These are phyloP conservation scores for Penicillium sp. DNA, from an alignment of 2,329 filamentous ascomycete species.

Conservation along the genomic window DNA sequence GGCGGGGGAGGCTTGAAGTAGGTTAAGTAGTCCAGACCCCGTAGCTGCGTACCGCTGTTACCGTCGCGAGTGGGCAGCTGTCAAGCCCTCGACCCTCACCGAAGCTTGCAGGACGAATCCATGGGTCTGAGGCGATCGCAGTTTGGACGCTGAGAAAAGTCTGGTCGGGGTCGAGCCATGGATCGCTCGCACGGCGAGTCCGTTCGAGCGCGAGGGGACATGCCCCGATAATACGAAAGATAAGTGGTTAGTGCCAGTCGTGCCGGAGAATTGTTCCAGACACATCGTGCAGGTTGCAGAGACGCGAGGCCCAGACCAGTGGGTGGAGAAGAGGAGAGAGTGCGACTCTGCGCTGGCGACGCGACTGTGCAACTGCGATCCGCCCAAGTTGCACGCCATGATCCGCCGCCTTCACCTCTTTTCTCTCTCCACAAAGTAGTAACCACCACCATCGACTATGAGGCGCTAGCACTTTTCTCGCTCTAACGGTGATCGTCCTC, in stretches of 20 bases:
- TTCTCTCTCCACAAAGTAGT: too few species aligned
- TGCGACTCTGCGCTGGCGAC: conserved; percentile 14
- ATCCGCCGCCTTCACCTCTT: too few species aligned
- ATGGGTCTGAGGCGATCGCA: conserved; percentile 22
- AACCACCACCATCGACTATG: too few species aligned
- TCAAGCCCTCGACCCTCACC: conserved; percentile 15
- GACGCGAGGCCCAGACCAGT: conserved; percentile 16
- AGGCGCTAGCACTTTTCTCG: too few species aligned
- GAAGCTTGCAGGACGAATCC: conserved; percentile 17
- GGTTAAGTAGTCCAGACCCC: too few species aligned
- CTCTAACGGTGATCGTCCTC: too few species aligned
- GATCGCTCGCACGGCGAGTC: conserved; percentile 16
- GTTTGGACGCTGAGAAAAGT: conserved; percentile 22
- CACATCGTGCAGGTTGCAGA: too few species aligned
- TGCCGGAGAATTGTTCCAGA: conserved; percentile 7
- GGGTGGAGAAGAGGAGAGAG: conserved; percentile 12
- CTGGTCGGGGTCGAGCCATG: conserved; percentile 14
- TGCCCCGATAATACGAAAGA: too few species aligned
- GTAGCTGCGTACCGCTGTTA: too few species aligned
- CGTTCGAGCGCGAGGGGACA: conserved; percentile 9
- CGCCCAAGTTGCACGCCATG: too few species aligned
- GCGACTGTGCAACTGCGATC: conserved; percentile 15
- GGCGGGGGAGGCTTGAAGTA: too few species aligned
- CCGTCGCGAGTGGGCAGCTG: too few species aligned
- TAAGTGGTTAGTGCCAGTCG: neutral